phyloP scores from a whole-genome alignment of 129 eudicot genomes.

The Calendula officinalis region DNA sequence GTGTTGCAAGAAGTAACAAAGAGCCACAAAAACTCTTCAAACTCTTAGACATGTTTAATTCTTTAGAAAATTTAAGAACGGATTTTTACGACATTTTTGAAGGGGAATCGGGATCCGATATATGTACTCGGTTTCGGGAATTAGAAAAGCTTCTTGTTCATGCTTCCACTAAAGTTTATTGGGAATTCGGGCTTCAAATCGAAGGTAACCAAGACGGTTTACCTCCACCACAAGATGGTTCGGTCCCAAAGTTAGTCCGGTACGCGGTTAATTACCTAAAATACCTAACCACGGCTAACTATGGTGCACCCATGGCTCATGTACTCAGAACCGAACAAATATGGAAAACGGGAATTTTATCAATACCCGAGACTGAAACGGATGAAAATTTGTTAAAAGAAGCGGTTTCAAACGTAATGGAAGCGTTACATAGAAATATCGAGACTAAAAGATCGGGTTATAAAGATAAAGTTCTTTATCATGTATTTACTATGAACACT shows the following conservation, averaged over 20 bases:
- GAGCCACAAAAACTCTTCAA: conserved; percentile 85
- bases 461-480: conserved; percentile 62
- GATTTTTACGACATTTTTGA: conserved; percentile 54
- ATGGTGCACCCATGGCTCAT: conserved; percentile 58
- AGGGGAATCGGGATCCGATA: conserved; percentile 73
- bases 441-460: conserved; percentile 53
- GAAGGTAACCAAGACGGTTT: conserved; percentile 74
- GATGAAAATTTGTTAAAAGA: conserved; percentile 56
- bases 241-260: conserved; percentile 69
- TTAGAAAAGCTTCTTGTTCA: conserved; percentile 73
- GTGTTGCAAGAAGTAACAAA: conserved; percentile 75
- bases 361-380: conserved; percentile 41
- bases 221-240: conserved; percentile 71
- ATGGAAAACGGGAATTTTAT: conserved; percentile 59
- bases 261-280: conserved; percentile 72
- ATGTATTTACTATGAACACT: conserved; percentile 67
- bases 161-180: conserved; percentile 62
- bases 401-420: conserved; percentile 61
- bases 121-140: conserved; percentile 61
- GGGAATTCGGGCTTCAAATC: conserved; percentile 78
- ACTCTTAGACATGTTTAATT: conserved; percentile 75
- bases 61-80: conserved; percentile 55
- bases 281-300: conserved; percentile 49
- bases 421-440: conserved; percentile 61
- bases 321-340: conserved; percentile 63